Evolutionary conservation across 306 rosid genomes (phyloP).

Genomic region (Dalbergia cochinchinensis): DNA sequence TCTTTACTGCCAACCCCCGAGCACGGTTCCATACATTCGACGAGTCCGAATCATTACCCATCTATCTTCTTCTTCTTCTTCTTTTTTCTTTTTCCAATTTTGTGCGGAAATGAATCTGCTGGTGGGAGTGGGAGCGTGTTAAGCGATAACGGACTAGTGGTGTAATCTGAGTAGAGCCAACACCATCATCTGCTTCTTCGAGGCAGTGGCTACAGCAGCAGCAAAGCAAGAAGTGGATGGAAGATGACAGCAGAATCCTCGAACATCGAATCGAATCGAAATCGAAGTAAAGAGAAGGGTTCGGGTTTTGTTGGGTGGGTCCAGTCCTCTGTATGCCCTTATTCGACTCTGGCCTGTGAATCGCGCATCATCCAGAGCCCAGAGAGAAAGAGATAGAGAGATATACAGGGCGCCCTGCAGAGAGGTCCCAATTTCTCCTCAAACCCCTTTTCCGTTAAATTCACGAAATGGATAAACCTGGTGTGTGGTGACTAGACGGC

Average conservation of each 20-base stretch:
- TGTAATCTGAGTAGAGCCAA: not conserved
- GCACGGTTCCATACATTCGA: conserved; percentile 73
- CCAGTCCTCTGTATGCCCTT: not conserved
- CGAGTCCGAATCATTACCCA: conserved; percentile 65
- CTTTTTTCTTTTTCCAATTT: not conserved
- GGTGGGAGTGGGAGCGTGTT: not conserved
- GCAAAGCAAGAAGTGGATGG: not conserved
- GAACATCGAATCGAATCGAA: not conserved
- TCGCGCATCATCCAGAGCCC: not conserved
- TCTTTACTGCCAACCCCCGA: conserved; percentile 75
- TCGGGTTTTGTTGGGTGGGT: not conserved
- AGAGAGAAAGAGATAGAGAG: not conserved
- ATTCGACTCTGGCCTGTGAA: conserved; percentile 13
- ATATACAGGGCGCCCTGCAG: not conserved
- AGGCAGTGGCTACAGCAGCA: not conserved
- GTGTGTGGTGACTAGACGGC: not conserved
- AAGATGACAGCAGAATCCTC: not conserved
- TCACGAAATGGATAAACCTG: not conserved
- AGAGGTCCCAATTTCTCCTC: not conserved
- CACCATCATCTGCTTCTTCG: not conserved
- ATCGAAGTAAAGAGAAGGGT: conserved; percentile 22
- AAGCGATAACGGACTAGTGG: conserved; percentile 1
- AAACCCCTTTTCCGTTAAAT: not conserved
- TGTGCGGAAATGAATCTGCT: not conserved
- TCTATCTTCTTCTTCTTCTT: conserved; percentile 3